phyloP scores from a whole-genome alignment of 257 asterid genomes.

The Capsicum rhomboideum region DNA sequence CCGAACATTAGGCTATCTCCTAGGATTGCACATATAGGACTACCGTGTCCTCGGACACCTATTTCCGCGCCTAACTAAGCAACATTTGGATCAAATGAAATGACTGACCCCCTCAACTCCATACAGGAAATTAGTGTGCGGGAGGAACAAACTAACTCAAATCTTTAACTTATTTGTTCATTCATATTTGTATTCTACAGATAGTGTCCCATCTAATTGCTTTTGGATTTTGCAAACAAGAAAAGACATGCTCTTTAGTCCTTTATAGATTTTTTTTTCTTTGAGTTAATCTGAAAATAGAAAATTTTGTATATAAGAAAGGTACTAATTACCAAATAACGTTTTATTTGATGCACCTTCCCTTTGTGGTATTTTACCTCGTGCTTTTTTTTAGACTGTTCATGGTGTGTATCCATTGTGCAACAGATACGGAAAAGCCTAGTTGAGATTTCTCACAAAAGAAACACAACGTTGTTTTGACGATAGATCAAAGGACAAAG shows the following conservation, averaged over 20 bases:
- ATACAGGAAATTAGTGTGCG: background rate
- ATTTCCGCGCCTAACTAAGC: slow-evolving; percentile 18
- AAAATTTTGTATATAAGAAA: background rate
- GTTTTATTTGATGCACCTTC: background rate
- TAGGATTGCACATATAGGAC: slow-evolving; percentile 74
- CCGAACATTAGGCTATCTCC: slow-evolving; percentile 80
- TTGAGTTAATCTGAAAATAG: background rate
- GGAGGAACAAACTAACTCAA: background rate
- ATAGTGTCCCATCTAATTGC: background rate
- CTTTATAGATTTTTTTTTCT: background rate
- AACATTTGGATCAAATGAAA: background rate
- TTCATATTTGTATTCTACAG: background rate
- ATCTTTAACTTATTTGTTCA: background rate
- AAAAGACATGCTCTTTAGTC: background rate
- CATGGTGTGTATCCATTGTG: background rate
- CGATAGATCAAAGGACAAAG: background rate
- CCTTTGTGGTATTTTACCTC: background rate
- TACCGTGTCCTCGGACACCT: slow-evolving; percentile 78
- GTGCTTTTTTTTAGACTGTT: background rate
- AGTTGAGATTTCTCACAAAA: background rate
- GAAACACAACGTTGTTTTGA: background rate
- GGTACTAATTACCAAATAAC: background rate
- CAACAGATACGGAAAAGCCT: background rate
- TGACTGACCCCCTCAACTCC: background rate
- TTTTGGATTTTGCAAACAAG: background rate